Conservation (phyloP, 805 yeast species). For the Starmerella stellata region DNA sequence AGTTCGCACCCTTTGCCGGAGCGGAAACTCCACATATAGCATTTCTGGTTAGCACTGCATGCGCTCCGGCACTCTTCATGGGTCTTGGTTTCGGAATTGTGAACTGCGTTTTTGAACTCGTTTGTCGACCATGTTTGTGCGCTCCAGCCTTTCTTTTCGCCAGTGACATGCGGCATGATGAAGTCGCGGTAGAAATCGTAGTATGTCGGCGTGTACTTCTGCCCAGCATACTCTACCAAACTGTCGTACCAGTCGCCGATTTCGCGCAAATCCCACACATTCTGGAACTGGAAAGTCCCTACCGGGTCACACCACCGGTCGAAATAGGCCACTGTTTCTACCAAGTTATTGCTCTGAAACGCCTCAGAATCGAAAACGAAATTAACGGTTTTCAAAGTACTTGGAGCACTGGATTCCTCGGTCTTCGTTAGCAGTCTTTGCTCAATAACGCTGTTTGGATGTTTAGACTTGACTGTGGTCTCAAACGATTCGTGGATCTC, state of each 20-base stretch:
- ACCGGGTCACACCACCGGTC: constrained; percentile 21
- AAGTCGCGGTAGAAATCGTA: constrained; percentile 21
- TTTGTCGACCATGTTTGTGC: neutral
- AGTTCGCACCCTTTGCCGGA: constrained; percentile 7
- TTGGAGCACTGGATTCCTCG: neutral
- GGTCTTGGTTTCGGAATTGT: constrained; percentile 8
- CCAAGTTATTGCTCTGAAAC: constrained; percentile 22
- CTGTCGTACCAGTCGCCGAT: constrained; percentile 19
- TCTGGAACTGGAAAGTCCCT: constrained; percentile 21
- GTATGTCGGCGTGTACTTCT: constrained; percentile 12
- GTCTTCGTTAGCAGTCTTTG: neutral
- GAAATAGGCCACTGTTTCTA: constrained; percentile 8
- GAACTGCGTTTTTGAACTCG: constrained; percentile 1
- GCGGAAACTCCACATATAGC: constrained; percentile 12
- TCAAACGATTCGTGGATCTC: constrained; percentile 15
- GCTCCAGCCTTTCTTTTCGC: constrained; percentile 18
- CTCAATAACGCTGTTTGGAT: neutral
- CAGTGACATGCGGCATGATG: constrained; percentile 18
- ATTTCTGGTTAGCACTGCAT: constrained; percentile 12
- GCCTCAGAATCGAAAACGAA: neutral
- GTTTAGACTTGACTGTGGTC: constrained; percentile 6
- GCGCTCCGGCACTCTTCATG: constrained; percentile 7
- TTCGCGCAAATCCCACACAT: constrained; percentile 18
- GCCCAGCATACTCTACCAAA: constrained; percentile 6
- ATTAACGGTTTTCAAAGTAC: neutral